Evolutionary conservation across 441 rosid species (phyloP).

Genomic region (Gossypium davidsonii): DNA sequence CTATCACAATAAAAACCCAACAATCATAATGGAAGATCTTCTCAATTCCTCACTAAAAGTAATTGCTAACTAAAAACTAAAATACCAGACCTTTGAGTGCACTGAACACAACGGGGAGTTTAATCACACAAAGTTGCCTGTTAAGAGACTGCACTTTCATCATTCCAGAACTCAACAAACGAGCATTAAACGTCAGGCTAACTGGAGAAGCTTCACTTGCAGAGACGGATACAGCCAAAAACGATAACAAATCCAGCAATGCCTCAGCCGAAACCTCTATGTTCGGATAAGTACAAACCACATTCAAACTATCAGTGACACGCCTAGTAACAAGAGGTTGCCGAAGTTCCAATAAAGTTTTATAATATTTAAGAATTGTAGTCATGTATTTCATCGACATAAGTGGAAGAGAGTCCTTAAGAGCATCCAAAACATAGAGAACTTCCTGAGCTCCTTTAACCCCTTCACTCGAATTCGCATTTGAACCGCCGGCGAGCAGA

Average conservation of each 20-base stretch:
- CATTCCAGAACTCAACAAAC: constrained; percentile 74
- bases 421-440: constrained; percentile 52
- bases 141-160: constrained; percentile 54
- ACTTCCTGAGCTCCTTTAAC: constrained; percentile 73
- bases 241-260: constrained; percentile 57
- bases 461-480: constrained; percentile 37
- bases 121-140: constrained; percentile 56
- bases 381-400: constrained; percentile 53
- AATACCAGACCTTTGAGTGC: constrained; percentile 61
- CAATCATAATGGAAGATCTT: constrained; percentile 1
- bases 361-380: constrained; percentile 51
- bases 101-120: constrained; percentile 64
- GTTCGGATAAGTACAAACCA: constrained; percentile 47
- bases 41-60: not conserved
- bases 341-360: constrained; percentile 51
- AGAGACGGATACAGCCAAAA: constrained; percentile 48
- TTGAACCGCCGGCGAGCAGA: constrained; percentile 65
- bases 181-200: constrained; percentile 64
- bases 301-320: constrained; percentile 61
- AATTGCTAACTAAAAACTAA: not conserved
- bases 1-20: constrained; percentile 37
- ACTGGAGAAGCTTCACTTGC: constrained; percentile 62
- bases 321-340: constrained; percentile 62
- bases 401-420: constrained; percentile 74
- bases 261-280: constrained; percentile 58